Evolutionary conservation across 1,139 yeast genomes (phyloP).

Genomic region (Pichia sp.): DNA sequence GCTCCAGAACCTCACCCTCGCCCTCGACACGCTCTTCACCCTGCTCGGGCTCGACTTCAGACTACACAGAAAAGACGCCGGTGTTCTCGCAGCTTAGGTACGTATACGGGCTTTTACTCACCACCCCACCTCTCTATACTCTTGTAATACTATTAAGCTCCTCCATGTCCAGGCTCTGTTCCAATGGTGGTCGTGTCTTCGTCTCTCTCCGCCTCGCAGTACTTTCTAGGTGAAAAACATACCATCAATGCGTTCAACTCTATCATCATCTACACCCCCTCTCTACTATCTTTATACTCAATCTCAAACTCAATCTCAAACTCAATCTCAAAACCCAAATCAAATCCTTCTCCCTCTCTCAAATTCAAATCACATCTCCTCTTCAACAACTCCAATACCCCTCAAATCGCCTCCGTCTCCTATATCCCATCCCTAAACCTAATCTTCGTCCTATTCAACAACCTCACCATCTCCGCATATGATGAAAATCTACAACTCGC

Average conservation of each 20-base stretch:
- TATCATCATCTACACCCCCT: background rate
- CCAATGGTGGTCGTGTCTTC: no score
- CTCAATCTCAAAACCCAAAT: no score
- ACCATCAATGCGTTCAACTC: background rate
- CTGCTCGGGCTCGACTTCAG: background rate
- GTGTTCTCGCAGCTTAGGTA: no score
- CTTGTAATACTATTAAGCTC: no score
- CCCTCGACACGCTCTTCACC: background rate
- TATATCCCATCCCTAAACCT: background rate
- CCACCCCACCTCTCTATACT: no score
- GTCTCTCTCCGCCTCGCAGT: no score
- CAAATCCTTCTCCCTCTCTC: no score
- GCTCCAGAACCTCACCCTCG: background rate
- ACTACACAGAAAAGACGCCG: background rate
- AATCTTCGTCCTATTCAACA: background rate
- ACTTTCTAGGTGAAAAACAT: background rate
- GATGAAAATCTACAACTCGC: background rate
- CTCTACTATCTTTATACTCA: background rate
- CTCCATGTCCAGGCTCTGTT: no score
- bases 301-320: no score
- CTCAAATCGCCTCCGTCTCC: background rate
- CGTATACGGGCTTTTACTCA: no score
- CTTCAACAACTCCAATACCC: no score
- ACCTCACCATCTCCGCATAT: background rate
- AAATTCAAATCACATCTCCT: no score